Conservation (phyloP, 345 rosid genomes). For the Trapa incisa region DNA sequence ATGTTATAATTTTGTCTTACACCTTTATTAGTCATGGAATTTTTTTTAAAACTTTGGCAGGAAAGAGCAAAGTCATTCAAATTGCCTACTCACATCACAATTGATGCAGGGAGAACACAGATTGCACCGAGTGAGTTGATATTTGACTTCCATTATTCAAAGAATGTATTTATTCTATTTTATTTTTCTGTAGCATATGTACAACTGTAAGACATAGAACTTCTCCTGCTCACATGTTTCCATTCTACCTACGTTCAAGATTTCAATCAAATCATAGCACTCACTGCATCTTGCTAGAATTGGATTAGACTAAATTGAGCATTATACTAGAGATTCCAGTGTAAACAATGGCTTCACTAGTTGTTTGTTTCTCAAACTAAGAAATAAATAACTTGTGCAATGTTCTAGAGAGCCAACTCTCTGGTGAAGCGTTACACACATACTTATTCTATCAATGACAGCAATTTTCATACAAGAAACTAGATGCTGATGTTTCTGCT, state of each 20-base stretch:
- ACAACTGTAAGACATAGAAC: background rate
- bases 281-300: background rate
- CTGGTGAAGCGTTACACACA: too few relatives aligned
- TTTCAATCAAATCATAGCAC: background rate
- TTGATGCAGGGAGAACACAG: conserved; percentile 98
- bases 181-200: background rate
- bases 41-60: conserved; percentile 25
- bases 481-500: background rate
- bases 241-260: background rate
- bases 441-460: background rate
- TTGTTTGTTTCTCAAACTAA: background rate
- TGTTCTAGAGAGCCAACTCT: background rate
- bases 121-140: conserved; percentile 90
- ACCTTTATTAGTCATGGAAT: background rate
- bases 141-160: conserved; percentile 2
- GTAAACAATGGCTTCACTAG: background rate
- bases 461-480: background rate
- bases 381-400: background rate
- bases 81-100: conserved; percentile 84
- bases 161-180: background rate
- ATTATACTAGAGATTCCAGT: background rate
- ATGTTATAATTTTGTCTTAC: background rate
- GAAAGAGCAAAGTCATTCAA: conserved; percentile 79
- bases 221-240: background rate
- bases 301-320: background rate